Conservation (phyloP, 148 eudicot genomes). For the Persicaria maculosa region DNA sequence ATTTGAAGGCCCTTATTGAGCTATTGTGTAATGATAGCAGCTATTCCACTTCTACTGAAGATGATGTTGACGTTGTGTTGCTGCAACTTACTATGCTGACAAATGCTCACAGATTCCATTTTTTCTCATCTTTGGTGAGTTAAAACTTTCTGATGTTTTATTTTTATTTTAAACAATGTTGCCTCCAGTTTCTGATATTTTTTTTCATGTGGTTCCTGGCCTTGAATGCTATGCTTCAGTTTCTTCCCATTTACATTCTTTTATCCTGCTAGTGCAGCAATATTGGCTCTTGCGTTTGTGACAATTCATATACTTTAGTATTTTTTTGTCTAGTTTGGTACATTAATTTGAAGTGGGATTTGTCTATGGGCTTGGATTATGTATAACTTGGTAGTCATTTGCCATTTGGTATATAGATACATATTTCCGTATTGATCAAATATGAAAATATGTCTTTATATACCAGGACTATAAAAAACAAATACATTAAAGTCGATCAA, state of each 20-base stretch:
- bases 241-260: neutral
- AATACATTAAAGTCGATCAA: no score
- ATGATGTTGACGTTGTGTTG: slow-evolving; percentile 36
- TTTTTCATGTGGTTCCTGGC: neutral
- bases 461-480: no score
- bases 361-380: no score
- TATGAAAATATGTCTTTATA: no score
- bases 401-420: no score
- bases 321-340: no score
- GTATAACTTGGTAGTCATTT: no score
- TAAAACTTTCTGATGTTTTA: neutral
- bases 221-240: neutral
- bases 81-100: slow-evolving; percentile 80
- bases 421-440: no score
- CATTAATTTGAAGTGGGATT: no score
- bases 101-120: slow-evolving; percentile 72
- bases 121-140: slow-evolving; percentile 85
- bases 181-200: neutral
- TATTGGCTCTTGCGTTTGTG: slow-evolving; percentile 83
- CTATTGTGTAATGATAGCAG: neutral
- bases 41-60: no score
- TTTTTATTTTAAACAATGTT: neutral
- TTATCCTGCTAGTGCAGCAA: slow-evolving; percentile 41
- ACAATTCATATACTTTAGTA: slow-evolving; percentile 48
- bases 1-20: neutral